A percentile compares a stretch with the other conserved stretches of the same genome.
Conservation (phyloP, 2,329 filamentous ascomycete genomes). For the Coccinonectria pachysandricola region DNA sequence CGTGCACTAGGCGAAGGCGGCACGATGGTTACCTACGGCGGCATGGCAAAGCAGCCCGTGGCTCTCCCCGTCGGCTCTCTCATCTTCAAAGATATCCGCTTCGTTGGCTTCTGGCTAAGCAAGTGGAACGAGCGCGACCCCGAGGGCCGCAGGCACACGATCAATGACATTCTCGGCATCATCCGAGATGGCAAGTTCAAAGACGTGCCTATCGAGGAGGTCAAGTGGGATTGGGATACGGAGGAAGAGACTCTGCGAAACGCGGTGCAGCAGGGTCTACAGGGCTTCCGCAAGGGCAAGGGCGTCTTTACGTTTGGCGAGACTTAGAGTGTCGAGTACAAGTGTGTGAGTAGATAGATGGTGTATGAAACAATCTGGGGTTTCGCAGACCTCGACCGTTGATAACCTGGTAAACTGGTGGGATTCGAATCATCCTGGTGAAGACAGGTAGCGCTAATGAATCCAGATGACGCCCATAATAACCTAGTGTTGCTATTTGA, state of each 20-base stretch:
- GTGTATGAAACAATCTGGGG: background rate
- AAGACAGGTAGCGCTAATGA: no score
- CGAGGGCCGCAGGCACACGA: constrained; percentile 63
- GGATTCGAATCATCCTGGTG: no score
- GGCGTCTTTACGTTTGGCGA: constrained; percentile 74
- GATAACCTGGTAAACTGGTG: no score
- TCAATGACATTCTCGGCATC: constrained; percentile 74
- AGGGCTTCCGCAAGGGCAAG: constrained; percentile 80
- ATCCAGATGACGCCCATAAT: no score
- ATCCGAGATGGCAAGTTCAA: constrained; percentile 67
- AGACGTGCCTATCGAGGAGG: constrained; percentile 72
- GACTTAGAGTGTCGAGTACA: constrained; percentile 27
- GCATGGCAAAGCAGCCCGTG: constrained; percentile 85
- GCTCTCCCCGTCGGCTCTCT: constrained; percentile 70
- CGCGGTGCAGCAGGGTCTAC: constrained; percentile 72
- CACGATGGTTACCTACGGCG: constrained; percentile 86
- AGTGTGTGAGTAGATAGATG: background rate
- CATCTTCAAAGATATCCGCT: constrained; percentile 87
- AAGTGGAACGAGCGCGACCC: constrained; percentile 73
- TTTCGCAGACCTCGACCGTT: background rate
- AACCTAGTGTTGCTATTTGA: no score
- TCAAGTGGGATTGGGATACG: constrained; percentile 77
- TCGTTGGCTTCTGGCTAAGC: constrained; percentile 92
- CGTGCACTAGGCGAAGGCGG: constrained; percentile 59
- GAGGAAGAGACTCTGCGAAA: constrained; percentile 56